Evolutionary conservation across 192 early-diverging fungal genomes (phyloP), one percentile per base, ranked within the genome.

Genomic region (Fimicolochytrium jonesii): DNA sequence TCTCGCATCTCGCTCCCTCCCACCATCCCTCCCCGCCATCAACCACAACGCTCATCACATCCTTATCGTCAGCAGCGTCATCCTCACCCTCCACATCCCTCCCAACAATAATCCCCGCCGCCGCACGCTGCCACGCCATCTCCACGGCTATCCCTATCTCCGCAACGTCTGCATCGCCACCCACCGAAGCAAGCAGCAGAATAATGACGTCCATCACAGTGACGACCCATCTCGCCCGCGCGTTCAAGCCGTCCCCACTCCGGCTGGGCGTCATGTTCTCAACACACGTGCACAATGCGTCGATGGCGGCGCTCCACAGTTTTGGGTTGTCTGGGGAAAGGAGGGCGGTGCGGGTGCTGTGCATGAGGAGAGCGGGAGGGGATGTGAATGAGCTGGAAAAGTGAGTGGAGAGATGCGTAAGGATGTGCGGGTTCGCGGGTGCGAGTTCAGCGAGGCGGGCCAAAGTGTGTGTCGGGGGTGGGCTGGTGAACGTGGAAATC

Each of bases 201-300:
- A 67, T 35, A 6, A 42, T 30, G 41, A 67, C 49, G 34, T 67
- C 66, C 32, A 67, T 22, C 31, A 67, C 13, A 7, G 32, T 20
- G 18, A 67, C 56, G 1, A 67, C 34, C 48, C 47, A 67, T 34
- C 26, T 46, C 10, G n/a, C 33, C 47, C 15, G 15, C 9, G 23
- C 25, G n/a, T n/a, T n/a, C n/a, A n/a, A n/a, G n/a, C n/a, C n/a
- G n/a, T 18, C 32, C 30, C 15, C 42, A 11, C 22, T 31, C 45
- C 28, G 55, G 42, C 31, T 17, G 13, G 11, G 36, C 17, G 28
- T 25, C 20, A 28, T 41, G 2, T 52, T 37, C 33, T 15, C 15
- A 17, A 52, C 60, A 10, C 29, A 18, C 5, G 45, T 52, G 17
- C 50, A 26, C 20, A 41, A 28, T 15, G 60, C 60, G 6, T 15